A percentile compares a stretch with the other conserved stretches of the same genome.
Conservation (phyloP, 2,329 filamentous ascomycete species). For the Colletotrichum camelliae region DNA sequence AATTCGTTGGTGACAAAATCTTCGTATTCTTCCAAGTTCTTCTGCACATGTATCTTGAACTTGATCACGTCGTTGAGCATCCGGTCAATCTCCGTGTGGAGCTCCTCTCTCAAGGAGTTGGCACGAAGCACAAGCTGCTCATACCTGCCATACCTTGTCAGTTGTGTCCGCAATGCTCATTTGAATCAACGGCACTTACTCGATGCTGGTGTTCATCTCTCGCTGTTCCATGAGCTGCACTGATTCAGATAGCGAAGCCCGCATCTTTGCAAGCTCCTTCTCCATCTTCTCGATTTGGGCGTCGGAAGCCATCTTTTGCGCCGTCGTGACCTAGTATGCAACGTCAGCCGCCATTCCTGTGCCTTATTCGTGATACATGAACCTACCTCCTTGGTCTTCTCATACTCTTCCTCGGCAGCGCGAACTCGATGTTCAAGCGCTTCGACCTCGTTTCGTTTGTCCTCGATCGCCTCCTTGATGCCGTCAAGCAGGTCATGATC, state of each 20-base stretch:
- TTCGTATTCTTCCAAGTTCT: conserved; percentile 91
- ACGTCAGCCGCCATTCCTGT: background rate
- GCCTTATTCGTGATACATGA: background rate
- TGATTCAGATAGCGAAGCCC: conserved; percentile 80
- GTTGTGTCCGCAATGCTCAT: background rate
- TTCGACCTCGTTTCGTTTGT: conserved; percentile 92
- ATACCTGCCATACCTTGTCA: conserved; percentile 60
- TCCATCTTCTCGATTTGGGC: conserved; percentile 99
- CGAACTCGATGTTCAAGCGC: conserved; percentile 87
- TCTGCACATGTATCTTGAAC: conserved; percentile 97
- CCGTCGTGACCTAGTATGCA: conserved; percentile 63
- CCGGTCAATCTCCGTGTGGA: conserved; percentile 96
- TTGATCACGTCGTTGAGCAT: conserved; percentile 98
- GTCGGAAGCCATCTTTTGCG: conserved; percentile 87
- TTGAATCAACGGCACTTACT: conserved; percentile 64
- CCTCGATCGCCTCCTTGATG: conserved; percentile 95
- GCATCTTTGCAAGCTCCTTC: conserved; percentile 95
- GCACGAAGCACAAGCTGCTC: conserved; percentile 89
- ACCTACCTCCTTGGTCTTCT: conserved; percentile 82
- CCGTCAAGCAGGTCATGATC: conserved; percentile 92
- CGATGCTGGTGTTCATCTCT: conserved; percentile 96
- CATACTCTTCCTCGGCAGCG: conserved; percentile 90
- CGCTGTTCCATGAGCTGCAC: conserved; percentile 92
- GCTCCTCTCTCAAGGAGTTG: conserved; percentile 86
- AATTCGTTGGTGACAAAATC: conserved; percentile 91